A percentile compares a stretch with the other conserved stretches of the same genome.
Conservation (phyloP, 805 yeast species). For the Nakazawaea laoshanensis region DNA sequence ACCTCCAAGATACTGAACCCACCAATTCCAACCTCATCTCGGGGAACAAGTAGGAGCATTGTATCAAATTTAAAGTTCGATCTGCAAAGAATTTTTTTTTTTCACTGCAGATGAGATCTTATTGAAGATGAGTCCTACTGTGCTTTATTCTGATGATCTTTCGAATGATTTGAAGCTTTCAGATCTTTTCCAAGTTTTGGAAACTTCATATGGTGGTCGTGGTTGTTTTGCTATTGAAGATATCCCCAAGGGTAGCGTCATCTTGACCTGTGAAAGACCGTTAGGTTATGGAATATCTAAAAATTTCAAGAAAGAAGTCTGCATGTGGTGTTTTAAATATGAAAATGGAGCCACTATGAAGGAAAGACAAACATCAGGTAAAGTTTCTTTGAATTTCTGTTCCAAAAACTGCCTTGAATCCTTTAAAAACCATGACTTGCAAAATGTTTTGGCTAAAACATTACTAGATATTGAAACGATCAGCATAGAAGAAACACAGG, state of each 20-base stretch:
- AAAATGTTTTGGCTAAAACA: constrained; percentile 23
- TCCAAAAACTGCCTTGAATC: constrained; percentile 30
- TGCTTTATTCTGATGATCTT: too few relatives aligned
- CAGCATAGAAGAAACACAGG: constrained; percentile 1
- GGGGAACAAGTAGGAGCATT: too few relatives aligned
- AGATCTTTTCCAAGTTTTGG: constrained; percentile 24
- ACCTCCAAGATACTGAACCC: not conserved
- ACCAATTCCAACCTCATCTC: not conserved
- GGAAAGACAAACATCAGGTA: constrained; percentile 24
- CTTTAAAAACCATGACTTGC: constrained; percentile 28
- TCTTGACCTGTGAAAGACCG: constrained; percentile 32
- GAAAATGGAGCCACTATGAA: constrained; percentile 39
- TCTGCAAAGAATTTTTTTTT: not conserved
- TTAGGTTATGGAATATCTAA: constrained; percentile 38
- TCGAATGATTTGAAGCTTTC: too few relatives aligned
- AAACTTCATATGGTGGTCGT: constrained; percentile 49
- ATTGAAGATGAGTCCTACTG: too few relatives aligned
- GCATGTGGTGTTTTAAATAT: constrained; percentile 44
- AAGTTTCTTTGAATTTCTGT: constrained; percentile 46
- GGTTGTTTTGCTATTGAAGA: constrained; percentile 43
- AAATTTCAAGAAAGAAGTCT: constrained; percentile 56
- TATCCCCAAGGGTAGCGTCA: constrained; percentile 31
- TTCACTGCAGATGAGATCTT: not conserved
- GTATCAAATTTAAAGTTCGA: not conserved
- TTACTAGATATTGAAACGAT: constrained; percentile 30